Evolutionary conservation across 352 stramenopile species (phyloP).

Genomic region (Phytophthora pisi): DNA sequence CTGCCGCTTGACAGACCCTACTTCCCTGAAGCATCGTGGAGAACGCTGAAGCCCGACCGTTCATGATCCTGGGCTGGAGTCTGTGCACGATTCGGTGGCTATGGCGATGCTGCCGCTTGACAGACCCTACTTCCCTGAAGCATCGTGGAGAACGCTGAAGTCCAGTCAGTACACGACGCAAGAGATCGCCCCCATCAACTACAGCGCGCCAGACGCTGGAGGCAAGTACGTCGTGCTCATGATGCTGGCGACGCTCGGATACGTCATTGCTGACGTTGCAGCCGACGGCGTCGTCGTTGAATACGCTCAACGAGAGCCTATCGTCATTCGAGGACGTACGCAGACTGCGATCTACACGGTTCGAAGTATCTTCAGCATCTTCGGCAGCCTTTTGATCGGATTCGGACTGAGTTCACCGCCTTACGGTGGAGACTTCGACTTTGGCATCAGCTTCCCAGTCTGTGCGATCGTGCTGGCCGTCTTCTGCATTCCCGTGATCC

Average conservation of each 20-base stretch:
- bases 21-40: slow-evolving; percentile 43
- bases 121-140: slow-evolving; percentile 57
- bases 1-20: slow-evolving; percentile 51
- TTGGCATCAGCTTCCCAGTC: slow-evolving; percentile 37
- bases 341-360: slow-evolving; percentile 53
- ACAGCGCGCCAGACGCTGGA: slow-evolving; percentile 34
- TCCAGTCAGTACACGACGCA: slow-evolving; percentile 29
- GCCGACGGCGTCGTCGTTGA: slow-evolving; percentile 54
- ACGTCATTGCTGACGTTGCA: slow-evolving; percentile 56
- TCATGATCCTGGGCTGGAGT: slow-evolving; percentile 64
- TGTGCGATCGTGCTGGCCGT: slow-evolving; percentile 34
- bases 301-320: slow-evolving; percentile 49
- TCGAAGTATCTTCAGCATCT: slow-evolving; percentile 40
- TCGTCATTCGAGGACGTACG: slow-evolving; percentile 35
- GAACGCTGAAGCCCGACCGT: slow-evolving; percentile 44
- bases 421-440: slow-evolving; percentile 46
- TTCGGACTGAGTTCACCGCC: slow-evolving; percentile 41
- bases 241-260: slow-evolving; percentile 57
- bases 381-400: slow-evolving; percentile 40
- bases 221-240: slow-evolving; percentile 61
- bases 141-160: slow-evolving; percentile 31
- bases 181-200: slow-evolving; percentile 39
- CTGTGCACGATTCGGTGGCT: slow-evolving; percentile 43
- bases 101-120: slow-evolving; percentile 47
- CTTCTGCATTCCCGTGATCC: slow-evolving; percentile 37